Conservation (phyloP, 139 green algal genomes). For the Marvania coccoides region DNA sequence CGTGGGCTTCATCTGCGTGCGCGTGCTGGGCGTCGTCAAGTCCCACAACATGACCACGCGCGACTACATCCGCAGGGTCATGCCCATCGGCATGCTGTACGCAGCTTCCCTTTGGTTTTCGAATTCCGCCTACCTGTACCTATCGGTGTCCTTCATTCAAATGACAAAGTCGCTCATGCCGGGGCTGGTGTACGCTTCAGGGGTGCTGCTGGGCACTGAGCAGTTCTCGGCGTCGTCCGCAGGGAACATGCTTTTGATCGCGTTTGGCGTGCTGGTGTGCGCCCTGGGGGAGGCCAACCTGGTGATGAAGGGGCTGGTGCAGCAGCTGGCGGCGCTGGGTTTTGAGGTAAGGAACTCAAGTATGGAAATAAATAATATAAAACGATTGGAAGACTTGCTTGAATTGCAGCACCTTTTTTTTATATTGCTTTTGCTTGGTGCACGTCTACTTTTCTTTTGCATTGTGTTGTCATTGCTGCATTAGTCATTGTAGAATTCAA, state of each 20-base stretch:
- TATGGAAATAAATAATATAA: no score
- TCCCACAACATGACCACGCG: constrained; percentile 57
- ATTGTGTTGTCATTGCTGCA: no score
- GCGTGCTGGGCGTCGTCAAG: constrained; percentile 59
- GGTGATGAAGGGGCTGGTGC: constrained; percentile 70
- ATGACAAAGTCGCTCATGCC: constrained; percentile 90
- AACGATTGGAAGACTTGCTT: constrained; percentile 2
- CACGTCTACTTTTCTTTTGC: no score
- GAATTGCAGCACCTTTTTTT: neutral
- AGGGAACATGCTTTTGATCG: constrained; percentile 86
- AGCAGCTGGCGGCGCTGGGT: constrained; percentile 72
- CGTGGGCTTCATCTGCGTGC: constrained; percentile 48
- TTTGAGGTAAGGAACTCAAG: no score
- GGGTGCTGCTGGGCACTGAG: constrained; percentile 65
- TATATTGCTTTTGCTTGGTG: no score
- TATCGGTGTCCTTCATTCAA: constrained; percentile 96
- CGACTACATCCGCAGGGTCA: constrained; percentile 63
- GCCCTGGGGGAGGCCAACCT: constrained; percentile 82
- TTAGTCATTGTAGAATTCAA: no score
- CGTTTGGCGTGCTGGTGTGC: constrained; percentile 78
- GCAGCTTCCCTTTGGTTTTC: constrained; percentile 87
- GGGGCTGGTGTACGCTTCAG: constrained; percentile 18
- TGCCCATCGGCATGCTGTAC: constrained; percentile 90
- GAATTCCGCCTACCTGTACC: constrained; percentile 95
- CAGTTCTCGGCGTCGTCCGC: constrained; percentile 43